Base-by-base conservation (phyloP, 495 filamentous ascomycete genomes). In the Glonium stellatum region DNA sequence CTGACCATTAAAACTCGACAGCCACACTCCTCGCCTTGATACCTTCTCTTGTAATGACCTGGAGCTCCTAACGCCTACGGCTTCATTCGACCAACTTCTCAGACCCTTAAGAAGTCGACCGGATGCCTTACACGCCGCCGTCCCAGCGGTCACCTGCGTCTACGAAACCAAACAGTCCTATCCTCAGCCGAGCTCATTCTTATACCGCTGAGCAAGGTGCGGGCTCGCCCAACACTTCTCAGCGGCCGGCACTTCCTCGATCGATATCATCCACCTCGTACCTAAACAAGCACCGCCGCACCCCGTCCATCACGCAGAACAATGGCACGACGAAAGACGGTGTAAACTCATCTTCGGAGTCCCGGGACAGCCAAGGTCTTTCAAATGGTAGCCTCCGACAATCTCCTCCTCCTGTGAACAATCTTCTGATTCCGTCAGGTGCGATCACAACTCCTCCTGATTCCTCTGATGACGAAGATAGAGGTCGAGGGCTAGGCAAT, bases 71-170 rank as follows among this genome's bases (percentile, higher is more conserved):
- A 59, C 18, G 1, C 48, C 19, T 50, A 36, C 46, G 54, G 25
- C 21, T 58, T 50, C 47, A 39, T 60, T 65, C 55, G 58, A 61
- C 59, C 65, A 27, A 48, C 55, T 67, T 64, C 57, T 44, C 47
- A 37, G 48, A 53, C 42, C 53, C 48, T 54, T 61, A 47, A 49
- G 34, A 68, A 68, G 59, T 65, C 62, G 66, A 61, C 63, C 70
- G 77, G 75, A 96, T 96, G 91, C 91, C 91, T 78, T 96, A 96
- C 81, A 95, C 91, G 73, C 90, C 91, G 63, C 91, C 91, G 54
- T 81, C 84, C 68, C 86, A 87, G 78, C 78, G 81, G 77, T 91
- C 89, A 69, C 90, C 89, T 77, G 80, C 84, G 69, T 82, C 87
- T 61, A 86, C 87, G 52, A 78, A 78, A 51, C 76, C 84, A 68